A percentile compares a stretch with the other conserved stretches of the same genome.
These are phyloP conservation scores for Rhodocollybia butyracea DNA, from an alignment of 768 basidiomycete genomes.

Conservation along the genomic window DNA sequence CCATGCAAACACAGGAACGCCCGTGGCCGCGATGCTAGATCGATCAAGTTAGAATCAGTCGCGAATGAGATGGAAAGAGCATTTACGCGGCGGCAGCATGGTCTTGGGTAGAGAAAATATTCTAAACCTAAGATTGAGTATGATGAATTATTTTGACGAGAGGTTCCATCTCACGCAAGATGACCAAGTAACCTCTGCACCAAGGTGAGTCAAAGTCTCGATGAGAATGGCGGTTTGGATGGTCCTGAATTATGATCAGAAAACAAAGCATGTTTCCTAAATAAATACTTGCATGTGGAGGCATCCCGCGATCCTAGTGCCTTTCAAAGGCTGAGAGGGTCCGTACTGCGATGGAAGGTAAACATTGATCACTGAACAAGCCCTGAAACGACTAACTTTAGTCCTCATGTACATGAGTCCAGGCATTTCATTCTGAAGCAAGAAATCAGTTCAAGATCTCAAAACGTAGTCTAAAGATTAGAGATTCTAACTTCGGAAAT, in stretches of 20 bases:
- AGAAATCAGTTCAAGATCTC: background rate
- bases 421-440: constrained; percentile 81
- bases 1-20: constrained; percentile 98
- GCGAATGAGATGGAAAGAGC: background rate
- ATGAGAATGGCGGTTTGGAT: constrained; percentile 99
- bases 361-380: constrained; percentile 12
- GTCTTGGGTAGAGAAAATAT: constrained; percentile 99
- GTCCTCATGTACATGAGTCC: constrained; percentile 90
- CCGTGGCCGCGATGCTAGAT: constrained; percentile 89
- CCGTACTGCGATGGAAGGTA: constrained; percentile 55
- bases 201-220: constrained; percentile 92
- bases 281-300: constrained; percentile 78
- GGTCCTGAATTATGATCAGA: constrained; percentile 59
- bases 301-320: constrained; percentile 95
- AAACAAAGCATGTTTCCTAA: constrained; percentile 1
- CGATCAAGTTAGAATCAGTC: constrained; percentile 2
- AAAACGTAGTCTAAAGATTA: constrained; percentile 6
- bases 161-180: constrained; percentile 69
- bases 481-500: constrained; percentile 83
- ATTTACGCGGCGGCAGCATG: constrained; percentile 96
- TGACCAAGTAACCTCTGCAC: constrained; percentile 98
- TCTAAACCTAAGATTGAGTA: constrained; percentile 40
- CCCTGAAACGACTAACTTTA: constrained; percentile 52
- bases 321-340: constrained; percentile 80
- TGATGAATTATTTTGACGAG: background rate